These are phyloP conservation scores for Kodamaea hsintzibuensis DNA, from an alignment of 805 yeast genomes.

Conservation along the genomic window DNA sequence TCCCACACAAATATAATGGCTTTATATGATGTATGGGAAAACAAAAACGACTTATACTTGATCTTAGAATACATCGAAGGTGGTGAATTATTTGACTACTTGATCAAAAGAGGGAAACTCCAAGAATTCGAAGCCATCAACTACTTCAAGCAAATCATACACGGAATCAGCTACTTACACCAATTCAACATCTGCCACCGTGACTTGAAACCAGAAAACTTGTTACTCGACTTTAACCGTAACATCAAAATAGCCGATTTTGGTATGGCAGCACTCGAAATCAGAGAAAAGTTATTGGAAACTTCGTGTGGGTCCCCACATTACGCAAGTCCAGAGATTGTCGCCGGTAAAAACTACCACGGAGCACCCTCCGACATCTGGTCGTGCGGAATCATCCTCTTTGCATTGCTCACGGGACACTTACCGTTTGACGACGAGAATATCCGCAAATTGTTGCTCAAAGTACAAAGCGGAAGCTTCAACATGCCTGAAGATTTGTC, in stretches of 20 bases:
- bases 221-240: conserved; percentile 74
- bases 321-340: conserved; percentile 97
- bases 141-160: conserved; percentile 83
- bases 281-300: conserved; percentile 76
- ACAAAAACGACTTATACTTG: conserved; percentile 76
- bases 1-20: conserved; percentile 79
- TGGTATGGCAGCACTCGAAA: conserved; percentile 98
- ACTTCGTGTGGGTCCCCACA: conserved; percentile 99
- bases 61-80: conserved; percentile 96
- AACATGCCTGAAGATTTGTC: conserved; percentile 80
- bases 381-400: conserved; percentile 96
- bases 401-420: conserved; percentile 92
- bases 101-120: conserved; percentile 84
- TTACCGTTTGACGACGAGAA: conserved; percentile 97
- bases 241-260: conserved; percentile 97
- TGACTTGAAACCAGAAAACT: conserved; percentile 81
- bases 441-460: conserved; percentile 79
- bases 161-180: conserved; percentile 83
- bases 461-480: conserved; percentile 89
- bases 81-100: conserved; percentile 91
- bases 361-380: conserved; percentile 97
- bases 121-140: conserved; percentile 88
- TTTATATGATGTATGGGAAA: conserved; percentile 85
- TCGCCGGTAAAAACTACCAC: conserved; percentile 90
- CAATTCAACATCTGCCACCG: conserved; percentile 86